phyloP scores from a whole-genome alignment of 2,329 filamentous ascomycete genomes.

The Ophiostoma sp. region DNA sequence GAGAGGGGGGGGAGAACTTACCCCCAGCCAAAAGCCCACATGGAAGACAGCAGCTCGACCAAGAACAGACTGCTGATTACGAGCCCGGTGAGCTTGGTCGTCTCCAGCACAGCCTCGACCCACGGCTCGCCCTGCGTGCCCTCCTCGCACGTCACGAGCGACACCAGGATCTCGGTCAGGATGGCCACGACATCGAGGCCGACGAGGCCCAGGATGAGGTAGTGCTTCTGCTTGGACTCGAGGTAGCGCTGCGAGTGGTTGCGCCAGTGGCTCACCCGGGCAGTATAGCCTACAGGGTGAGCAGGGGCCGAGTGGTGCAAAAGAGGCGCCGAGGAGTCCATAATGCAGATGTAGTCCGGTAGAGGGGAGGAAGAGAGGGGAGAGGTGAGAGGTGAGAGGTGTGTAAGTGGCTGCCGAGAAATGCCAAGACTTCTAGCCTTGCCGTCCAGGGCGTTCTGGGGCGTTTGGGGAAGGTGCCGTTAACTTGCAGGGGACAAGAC shows the following conservation, averaged over 20 bases:
- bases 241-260: conserved; percentile 22
- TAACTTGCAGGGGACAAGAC: background rate
- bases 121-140: conserved; percentile 36
- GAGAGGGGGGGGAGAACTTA: background rate
- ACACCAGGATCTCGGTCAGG: conserved; percentile 45
- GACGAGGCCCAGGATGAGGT: conserved; percentile 41
- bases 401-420: conserved; percentile 16
- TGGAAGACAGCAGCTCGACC: conserved; percentile 49
- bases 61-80: conserved; percentile 61
- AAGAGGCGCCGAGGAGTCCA: background rate
- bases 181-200: conserved; percentile 44
- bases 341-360: background rate
- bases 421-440: conserved; percentile 20
- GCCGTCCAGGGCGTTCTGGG: background rate
- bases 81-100: conserved; percentile 49
- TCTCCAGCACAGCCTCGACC: conserved; percentile 37
- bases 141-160: conserved; percentile 46
- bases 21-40: conserved; percentile 56
- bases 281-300: background rate
- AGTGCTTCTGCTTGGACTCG: conserved; percentile 40
- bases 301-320: background rate
- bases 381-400: too few species aligned
- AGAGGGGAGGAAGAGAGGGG: background rate
- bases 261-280: conserved; percentile 21
- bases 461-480: background rate